Evolutionary conservation across 1,284 basidiomycete species (phyloP).

Genomic region (Grifola frondosa): DNA sequence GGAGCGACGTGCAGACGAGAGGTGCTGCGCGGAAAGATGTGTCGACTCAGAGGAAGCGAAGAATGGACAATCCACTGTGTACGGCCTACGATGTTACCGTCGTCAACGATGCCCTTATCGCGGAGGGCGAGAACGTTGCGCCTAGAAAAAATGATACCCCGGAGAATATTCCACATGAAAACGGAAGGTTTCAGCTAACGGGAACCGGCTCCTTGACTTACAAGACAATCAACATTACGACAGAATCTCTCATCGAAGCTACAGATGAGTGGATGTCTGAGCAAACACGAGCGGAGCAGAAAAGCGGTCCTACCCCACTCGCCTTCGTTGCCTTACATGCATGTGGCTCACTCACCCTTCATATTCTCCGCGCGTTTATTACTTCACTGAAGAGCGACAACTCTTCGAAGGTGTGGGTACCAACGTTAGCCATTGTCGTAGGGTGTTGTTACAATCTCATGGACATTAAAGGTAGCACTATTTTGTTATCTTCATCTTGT

Average conservation of each 20-base stretch:
- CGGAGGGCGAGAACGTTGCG: not conserved
- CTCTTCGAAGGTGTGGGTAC: constrained; percentile 32
- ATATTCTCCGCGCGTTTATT: constrained; percentile 42
- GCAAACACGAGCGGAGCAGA: not conserved
- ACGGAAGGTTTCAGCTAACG: not conserved
- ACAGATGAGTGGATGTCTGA: constrained; percentile 4
- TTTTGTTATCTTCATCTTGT: constrained; percentile 28
- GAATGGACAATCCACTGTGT: not conserved
- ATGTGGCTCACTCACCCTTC: constrained; percentile 48
- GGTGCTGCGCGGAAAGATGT: constrained; percentile 41
- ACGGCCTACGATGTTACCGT: too few relatives aligned
- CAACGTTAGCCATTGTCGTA: constrained; percentile 43
- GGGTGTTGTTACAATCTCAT: constrained; percentile 57
- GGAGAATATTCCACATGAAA: not conserved
- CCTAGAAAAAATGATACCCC: not conserved
- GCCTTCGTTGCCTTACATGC: constrained; percentile 66
- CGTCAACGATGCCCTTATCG: too few relatives aligned
- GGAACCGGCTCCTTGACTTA: constrained; percentile 15
- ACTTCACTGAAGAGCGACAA: constrained; percentile 13
- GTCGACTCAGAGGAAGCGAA: constrained; percentile 2
- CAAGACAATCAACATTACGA: constrained; percentile 10
- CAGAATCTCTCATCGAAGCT: constrained; percentile 16
- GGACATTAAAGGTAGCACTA: constrained; percentile 37
- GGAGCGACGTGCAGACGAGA: constrained; percentile 40
- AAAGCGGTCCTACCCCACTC: constrained; percentile 39